phyloP scores from a whole-genome alignment of 768 basidiomycete genomes.

The Naganishia antarctica region DNA sequence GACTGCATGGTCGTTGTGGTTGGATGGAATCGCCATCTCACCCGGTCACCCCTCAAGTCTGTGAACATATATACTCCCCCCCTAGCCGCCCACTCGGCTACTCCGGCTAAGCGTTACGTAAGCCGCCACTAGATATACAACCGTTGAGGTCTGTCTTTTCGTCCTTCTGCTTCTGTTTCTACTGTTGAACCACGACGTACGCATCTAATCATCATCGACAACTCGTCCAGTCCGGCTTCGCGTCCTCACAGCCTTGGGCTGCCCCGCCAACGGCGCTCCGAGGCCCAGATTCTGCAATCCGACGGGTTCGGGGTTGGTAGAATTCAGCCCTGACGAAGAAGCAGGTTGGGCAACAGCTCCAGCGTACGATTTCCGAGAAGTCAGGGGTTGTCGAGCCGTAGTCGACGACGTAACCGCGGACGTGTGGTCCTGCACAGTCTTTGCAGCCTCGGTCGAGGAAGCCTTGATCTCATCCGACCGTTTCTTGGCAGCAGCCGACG shows the following conservation, averaged over 20 bases:
- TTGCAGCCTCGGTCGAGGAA: slow-evolving; percentile 7
- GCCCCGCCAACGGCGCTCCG: slow-evolving; percentile 29
- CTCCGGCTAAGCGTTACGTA: not conserved
- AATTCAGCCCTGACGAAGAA: slow-evolving; percentile 25
- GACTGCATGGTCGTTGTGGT: slow-evolving; percentile 38
- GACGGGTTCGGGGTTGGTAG: slow-evolving; percentile 19
- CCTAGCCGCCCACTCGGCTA: not conserved
- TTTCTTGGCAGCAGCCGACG: slow-evolving; percentile 32
- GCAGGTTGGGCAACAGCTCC: slow-evolving; percentile 30
- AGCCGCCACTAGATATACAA: slow-evolving; percentile 3
- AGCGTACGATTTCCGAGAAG: slow-evolving; percentile 19
- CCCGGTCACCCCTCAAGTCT: too few relatives aligned
- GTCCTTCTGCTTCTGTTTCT: not conserved
- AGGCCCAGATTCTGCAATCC: slow-evolving; percentile 15
- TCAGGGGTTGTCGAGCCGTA: slow-evolving; percentile 22
- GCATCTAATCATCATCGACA: slow-evolving; percentile 39
- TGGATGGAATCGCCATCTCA: too few relatives aligned
- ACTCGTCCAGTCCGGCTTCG: slow-evolving; percentile 39
- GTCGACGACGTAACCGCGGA: slow-evolving; percentile 28
- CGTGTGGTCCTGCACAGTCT: slow-evolving; percentile 24
- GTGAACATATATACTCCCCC: not conserved
- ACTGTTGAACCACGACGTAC: too few relatives aligned
- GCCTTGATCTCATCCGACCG: slow-evolving; percentile 27
- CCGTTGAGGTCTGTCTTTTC: not conserved
- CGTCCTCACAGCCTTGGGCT: slow-evolving; percentile 40